Base-by-base conservation (phyloP, 2,329 filamentous ascomycete species). In the Verruconis gallopava region DNA sequence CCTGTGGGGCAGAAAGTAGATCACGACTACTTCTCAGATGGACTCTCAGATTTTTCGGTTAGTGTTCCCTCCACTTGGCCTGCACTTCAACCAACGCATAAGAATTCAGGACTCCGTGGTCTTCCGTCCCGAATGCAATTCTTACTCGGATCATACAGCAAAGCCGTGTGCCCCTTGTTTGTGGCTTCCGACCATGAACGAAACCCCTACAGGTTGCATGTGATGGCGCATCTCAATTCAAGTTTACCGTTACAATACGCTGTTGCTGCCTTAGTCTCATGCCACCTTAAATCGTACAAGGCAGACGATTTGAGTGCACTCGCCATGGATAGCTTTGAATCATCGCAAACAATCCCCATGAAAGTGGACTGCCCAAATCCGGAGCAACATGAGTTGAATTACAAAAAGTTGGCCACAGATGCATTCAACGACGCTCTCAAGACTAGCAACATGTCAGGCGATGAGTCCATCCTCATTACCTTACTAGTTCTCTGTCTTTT, bases 71-170 rank as follows among this genome's bases (percentile, higher is more conserved):
- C 38, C 12, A 12, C 20, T 36, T 42, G 40, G 34, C 55, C 55
- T 56, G 56, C 59, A 52, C 55, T 62, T 53, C 58, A 53, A 55
- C 57, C 56, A 60, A 65, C 49, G 62, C 65, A 54, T 66, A 62
- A 53, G 65, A 62, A 52, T 71, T 71, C 66, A 67, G 67, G 55
- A 61, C 49, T 72, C 70, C 55, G 63, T 74, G 66, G 69, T 51
- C 65, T 84, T 52, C 77, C 84, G 46, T 76, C 80, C 45, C 81
- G 85, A 55, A 81, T 93, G 66, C 80, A 82, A 49, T 93, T 82
- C 61, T 80, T 94, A 55, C 81, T 95, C 67, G 82, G 93, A 57
- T 94, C 94, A 62, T 95, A 93, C 62, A 81, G 88, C 55, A 86
- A 85, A 59, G 83, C 85, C 55, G 88, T 96, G 65, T 91, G 86